Evolutionary conservation across 1,284 basidiomycete genomes (phyloP), one percentile per base, ranked within the genome.

Genomic region (Puccinia horiana): DNA sequence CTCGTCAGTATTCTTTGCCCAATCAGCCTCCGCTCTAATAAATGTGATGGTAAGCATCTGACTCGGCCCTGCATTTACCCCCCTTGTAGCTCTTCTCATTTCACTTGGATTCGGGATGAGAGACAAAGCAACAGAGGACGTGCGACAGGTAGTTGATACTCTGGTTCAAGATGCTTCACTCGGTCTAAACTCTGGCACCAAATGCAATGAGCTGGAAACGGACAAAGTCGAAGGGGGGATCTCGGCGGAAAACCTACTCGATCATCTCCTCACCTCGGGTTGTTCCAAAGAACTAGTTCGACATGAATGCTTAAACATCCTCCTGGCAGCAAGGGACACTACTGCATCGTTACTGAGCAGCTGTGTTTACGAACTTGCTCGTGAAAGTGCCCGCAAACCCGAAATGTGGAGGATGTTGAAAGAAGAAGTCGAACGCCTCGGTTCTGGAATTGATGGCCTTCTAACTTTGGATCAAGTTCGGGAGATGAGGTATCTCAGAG

Each of bases 301-400:
- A 42, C 91, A 92, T 85, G 91, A 93, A 84, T 86, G 92, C 9
- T 87, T 93, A n/a, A 93, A 90, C 85, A 90, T 93, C 85, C 87
- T 93, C 11, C 87, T 93, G 44, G 92, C 92, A 20, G 90, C 91
- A 26, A 87, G 92, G 79, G 92, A 93, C 85, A 84, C 84, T 90
- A 92, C 92, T 0, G 90, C 91, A 47, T 90, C 90, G 73, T 87
- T 90, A 6, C 84, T 92, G 73, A 92, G 92, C 26, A 92, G 88
- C 83, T 87, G 90, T 37, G 90, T 90, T 11, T 93, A 93, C 85
- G 89, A 92, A 82, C 89, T 93, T 85, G 90, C 91, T 11, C 87
- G 90, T 56, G 88, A 91, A 84, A 91, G 91, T 5, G 88, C 90
- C 1, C 88, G 92, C 52, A 87, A 88, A 35, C 84, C 86, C 58